phyloP scores from a whole-genome alignment of 2,329 filamentous ascomycete genomes.

The Cercospora beticola region DNA sequence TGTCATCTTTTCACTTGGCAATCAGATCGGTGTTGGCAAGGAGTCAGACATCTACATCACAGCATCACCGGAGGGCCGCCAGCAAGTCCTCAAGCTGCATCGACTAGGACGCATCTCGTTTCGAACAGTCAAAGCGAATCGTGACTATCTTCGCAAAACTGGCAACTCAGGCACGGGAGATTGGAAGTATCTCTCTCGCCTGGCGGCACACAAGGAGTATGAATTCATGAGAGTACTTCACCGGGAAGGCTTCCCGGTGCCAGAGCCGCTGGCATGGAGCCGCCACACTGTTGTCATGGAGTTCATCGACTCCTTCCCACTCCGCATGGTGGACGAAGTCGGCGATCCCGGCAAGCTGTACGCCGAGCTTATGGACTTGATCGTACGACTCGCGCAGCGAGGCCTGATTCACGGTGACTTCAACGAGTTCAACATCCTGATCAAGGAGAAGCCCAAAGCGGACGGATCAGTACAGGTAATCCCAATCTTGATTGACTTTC shows the following conservation, averaged over 20 bases:
- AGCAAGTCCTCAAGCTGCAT: conserved; percentile 92
- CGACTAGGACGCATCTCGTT: conserved; percentile 94
- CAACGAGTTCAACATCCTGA: conserved; percentile 98
- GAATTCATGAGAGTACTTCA: conserved; percentile 87
- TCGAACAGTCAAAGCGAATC: conserved; percentile 90
- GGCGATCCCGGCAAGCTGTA: conserved; percentile 84
- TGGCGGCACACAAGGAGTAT: conserved; percentile 91
- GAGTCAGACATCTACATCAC: conserved; percentile 97
- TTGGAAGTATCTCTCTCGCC: conserved; percentile 96
- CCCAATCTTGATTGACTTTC: conserved; percentile 93
- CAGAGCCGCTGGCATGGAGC: conserved; percentile 82
- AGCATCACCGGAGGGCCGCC: conserved; percentile 72
- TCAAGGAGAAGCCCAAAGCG: conserved; percentile 63
- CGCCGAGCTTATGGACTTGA: conserved; percentile 82
- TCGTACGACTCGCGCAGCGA: conserved; percentile 77
- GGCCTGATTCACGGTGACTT: conserved; percentile 97
- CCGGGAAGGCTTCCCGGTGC: conserved; percentile 84
- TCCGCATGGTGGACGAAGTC: conserved; percentile 82
- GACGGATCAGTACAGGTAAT: conserved; percentile 55
- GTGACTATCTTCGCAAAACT: conserved; percentile 87
- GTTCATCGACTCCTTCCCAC: conserved; percentile 84
- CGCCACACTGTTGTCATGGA: conserved; percentile 97
- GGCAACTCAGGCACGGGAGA: conserved; percentile 61
- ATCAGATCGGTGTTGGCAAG: conserved; percentile 92
- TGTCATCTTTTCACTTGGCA: conserved; percentile 86